These are phyloP conservation scores for Fonsecaea multimorphosa DNA, from an alignment of 2,329 filamentous ascomycete species.

Conservation along the genomic window DNA sequence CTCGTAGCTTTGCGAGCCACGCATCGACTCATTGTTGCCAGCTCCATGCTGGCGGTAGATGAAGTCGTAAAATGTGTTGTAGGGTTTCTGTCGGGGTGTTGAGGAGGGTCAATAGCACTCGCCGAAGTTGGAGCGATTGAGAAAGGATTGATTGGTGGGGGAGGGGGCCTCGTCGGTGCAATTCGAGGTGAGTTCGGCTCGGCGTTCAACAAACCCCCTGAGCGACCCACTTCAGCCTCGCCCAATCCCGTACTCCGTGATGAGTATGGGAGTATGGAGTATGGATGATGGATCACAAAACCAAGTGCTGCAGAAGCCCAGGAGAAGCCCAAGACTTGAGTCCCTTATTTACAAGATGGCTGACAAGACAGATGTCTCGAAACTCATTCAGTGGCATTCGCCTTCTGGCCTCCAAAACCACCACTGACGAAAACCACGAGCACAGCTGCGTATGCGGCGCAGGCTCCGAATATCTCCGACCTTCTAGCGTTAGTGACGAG, in stretches of 20 bases:
- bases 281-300: too few relatives aligned
- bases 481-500: not conserved
- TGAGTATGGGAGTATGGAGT: not conserved
- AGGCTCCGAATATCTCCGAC: constrained; percentile 1
- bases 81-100: constrained; percentile 15
- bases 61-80: not conserved
- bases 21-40: constrained; percentile 31
- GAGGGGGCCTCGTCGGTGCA: constrained; percentile 6
- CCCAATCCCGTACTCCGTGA: not conserved
- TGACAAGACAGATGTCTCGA: too few relatives aligned
- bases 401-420: too few relatives aligned
- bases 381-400: too few relatives aligned
- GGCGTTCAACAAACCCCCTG: not conserved
- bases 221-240: not conserved
- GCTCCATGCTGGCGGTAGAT: constrained; percentile 39
- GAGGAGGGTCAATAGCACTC: constrained; percentile 12
- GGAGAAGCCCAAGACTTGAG: too few relatives aligned
- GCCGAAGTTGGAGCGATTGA: constrained; percentile 12
- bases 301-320: too few relatives aligned
- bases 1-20: constrained; percentile 31
- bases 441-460: constrained; percentile 3
- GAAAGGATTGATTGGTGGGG: constrained; percentile 19
- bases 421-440: not conserved
- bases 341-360: too few relatives aligned
- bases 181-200: constrained; percentile 8